phyloP scores from a whole-genome alignment of 768 basidiomycete species.

The Leccinum truebloodii region DNA sequence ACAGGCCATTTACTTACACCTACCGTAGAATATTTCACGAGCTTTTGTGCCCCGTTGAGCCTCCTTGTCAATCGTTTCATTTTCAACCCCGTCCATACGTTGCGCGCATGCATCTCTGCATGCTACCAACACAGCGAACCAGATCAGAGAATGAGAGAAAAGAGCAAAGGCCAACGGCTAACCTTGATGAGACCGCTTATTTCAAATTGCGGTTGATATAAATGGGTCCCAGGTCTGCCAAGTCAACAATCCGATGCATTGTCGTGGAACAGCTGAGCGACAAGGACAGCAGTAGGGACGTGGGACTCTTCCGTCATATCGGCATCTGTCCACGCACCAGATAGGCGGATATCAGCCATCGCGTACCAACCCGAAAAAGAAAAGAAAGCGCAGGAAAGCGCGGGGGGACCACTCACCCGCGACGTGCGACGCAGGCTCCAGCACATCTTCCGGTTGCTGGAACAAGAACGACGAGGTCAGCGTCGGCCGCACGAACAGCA shows the following conservation, averaged over 20 bases:
- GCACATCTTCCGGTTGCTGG: slow-evolving; percentile 58
- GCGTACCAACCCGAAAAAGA: background rate
- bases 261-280: slow-evolving; percentile 61
- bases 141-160: too few species aligned
- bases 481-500: slow-evolving; percentile 66
- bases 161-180: too few species aligned
- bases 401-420: slow-evolving; percentile 38
- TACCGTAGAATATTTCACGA: slow-evolving; percentile 47
- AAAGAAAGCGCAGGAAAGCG: background rate
- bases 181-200: too few species aligned
- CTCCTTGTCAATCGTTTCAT: too few species aligned
- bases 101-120: too few species aligned
- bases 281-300: slow-evolving; percentile 69
- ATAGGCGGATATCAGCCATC: slow-evolving; percentile 6
- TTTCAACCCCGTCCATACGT: too few species aligned
- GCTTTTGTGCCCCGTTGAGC: slow-evolving; percentile 43
- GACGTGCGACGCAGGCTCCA: slow-evolving; percentile 54
- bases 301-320: slow-evolving; percentile 50
- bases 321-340: background rate
- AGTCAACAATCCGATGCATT: slow-evolving; percentile 9
- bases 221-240: too few species aligned
- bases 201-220: too few species aligned
- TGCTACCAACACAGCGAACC: too few species aligned
- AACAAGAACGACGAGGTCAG: slow-evolving; percentile 48
- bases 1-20: background rate